Evolutionary conservation across 2,329 filamentous ascomycete species (phyloP), one percentile per base, ranked within the genome.

Genomic region (Aspergillus sp.): DNA sequence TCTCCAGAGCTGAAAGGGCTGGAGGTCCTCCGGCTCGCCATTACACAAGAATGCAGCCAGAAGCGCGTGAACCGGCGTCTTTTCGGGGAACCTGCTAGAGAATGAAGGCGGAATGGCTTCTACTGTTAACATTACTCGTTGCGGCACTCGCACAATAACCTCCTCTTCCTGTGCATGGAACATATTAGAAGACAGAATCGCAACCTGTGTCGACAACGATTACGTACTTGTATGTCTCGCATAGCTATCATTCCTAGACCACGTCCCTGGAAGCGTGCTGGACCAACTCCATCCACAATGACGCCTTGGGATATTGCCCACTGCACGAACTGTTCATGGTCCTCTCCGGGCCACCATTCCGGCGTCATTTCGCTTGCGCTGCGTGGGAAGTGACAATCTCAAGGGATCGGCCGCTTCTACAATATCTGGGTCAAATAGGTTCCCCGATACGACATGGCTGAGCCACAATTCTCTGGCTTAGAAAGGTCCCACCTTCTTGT

Each of bases 171-270:
- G 31, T 22, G 2, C 22, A 50, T 54, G 52, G 60, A 23, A 31
- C 25, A 28, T 59, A 50, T 56, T 23, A 48, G 25, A 54, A 38
- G 45, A 51, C 19, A 22, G 9, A 30, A 43, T 43, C 22, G 23
- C 9, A 9, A 28, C 25, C 30, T 15, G 19, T 15, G 48, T 28
- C 19, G 23, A n/a, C 41, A 41, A 25, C 28, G 11, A 31, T 41
- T 19, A 25, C 66, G 70, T 78, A 91, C 91, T 79, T 89, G 80
- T 63, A 95, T 83, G 15, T 84, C 79, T 30, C 84, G 83, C 13
- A 86, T 88, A 5, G 92, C 89, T 54, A 93, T 83, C 60, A 97
- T 87, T 51, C 93, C 93, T 57, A 95, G 84, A 30, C 93, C 93
- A 58, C 90, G 84, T 1, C 88, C 90, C 6, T 88, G 85, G 17